Percentiles rank a stretch among this genome's conserved stretches.
Evolutionary conservation across 2,329 filamentous ascomycete genomes (phyloP).

Genomic region (Seiridium cupressi): DNA sequence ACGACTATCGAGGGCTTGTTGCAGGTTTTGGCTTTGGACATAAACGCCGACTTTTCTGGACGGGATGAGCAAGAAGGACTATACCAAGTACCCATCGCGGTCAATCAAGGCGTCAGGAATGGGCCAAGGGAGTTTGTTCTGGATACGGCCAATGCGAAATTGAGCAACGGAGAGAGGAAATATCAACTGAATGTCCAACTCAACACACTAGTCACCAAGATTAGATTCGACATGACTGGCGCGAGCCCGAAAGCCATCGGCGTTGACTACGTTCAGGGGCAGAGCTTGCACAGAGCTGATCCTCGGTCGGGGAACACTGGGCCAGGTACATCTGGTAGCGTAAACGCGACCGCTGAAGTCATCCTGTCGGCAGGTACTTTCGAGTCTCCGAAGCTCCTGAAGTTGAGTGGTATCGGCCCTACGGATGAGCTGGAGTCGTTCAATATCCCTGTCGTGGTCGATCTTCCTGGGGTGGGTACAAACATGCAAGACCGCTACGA

Average conservation of each 20-base stretch:
- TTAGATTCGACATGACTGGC: slow-evolving; percentile 14
- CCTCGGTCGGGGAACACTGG: background rate
- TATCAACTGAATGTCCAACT: slow-evolving; percentile 39
- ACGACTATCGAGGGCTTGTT: slow-evolving; percentile 4
- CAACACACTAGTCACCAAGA: slow-evolving; percentile 20
- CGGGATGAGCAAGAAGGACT: slow-evolving; percentile 37
- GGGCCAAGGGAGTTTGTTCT: slow-evolving; percentile 49
- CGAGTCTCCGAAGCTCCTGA: slow-evolving; percentile 30
- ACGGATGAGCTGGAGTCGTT: slow-evolving; percentile 18
- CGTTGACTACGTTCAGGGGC: slow-evolving; percentile 17
- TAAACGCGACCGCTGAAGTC: slow-evolving; percentile 21
- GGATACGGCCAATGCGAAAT: slow-evolving; percentile 35
- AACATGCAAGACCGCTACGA: slow-evolving; percentile 26
- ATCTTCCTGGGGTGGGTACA: slow-evolving; percentile 30
- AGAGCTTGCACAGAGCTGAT: slow-evolving; percentile 17
- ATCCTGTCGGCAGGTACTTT: slow-evolving; percentile 28
- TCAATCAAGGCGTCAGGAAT: slow-evolving; percentile 38
- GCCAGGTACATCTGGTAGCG: background rate
- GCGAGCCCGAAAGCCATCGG: slow-evolving; percentile 14
- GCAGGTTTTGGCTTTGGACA: slow-evolving; percentile 7
- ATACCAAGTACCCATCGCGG: slow-evolving; percentile 49
- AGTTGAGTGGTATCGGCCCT: slow-evolving; percentile 31
- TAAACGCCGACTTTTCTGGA: slow-evolving; percentile 5
- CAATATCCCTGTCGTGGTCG: slow-evolving; percentile 22
- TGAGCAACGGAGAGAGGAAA: slow-evolving; percentile 29